Conservation (phyloP, 257 asterid genomes). For the Petunia axillaris region DNA sequence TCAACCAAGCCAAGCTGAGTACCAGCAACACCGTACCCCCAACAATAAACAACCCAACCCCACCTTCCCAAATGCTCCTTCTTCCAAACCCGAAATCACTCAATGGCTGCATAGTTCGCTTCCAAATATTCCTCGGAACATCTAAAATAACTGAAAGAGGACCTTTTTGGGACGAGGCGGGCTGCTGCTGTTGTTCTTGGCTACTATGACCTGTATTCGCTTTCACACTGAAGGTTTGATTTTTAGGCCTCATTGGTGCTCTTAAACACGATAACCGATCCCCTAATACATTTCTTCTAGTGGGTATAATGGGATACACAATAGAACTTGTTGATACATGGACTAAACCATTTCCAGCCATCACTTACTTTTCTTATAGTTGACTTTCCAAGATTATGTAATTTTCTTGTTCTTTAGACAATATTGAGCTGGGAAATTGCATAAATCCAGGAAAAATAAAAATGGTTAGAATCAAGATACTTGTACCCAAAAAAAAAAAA, state of each 20-base stretch:
- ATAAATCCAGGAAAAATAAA: neutral
- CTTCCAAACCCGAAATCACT: conserved; percentile 91
- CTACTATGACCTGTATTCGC: conserved; percentile 44
- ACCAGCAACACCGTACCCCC: conserved; percentile 81
- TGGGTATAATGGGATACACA: conserved; percentile 39
- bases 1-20: conserved; percentile 92
- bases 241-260: conserved; percentile 37
- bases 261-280: conserved; percentile 49
- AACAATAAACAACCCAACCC: conserved; percentile 89
- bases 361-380: conserved; percentile 20
- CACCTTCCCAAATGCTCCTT: conserved; percentile 99
- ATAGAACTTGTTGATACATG: conserved; percentile 52
- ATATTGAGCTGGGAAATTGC: neutral
- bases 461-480: neutral
- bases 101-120: conserved; percentile 78
- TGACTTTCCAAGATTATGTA: neutral
- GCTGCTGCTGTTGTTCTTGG: conserved; percentile 39
- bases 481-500: neutral
- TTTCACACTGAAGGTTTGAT: conserved; percentile 42
- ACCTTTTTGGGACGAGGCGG: conserved; percentile 44
- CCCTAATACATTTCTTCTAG: conserved; percentile 39
- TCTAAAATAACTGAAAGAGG: conserved; percentile 61
- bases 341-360: conserved; percentile 58
- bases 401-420: neutral
- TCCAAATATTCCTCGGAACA: conserved; percentile 74